phyloP scores from a whole-genome alignment of 495 filamentous ascomycete species.

The Aspergillus sclerotiicarbonarius region DNA sequence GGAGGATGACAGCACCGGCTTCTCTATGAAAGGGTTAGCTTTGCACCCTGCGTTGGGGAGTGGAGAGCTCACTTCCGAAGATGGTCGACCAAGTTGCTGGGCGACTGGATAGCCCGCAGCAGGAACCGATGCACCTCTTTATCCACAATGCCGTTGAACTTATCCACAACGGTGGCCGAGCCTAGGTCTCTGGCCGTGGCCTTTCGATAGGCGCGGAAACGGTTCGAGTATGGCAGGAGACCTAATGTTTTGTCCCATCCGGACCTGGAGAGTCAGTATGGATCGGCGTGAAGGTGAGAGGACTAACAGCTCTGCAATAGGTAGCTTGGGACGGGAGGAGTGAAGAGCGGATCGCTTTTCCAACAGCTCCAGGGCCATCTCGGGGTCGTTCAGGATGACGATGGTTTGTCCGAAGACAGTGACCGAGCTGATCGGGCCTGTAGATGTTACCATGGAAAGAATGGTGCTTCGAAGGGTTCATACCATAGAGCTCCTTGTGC shows the following conservation, averaged over 20 bases:
- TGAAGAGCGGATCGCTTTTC: slow-evolving; percentile 45
- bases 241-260: slow-evolving; percentile 38
- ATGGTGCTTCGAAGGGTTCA: background rate
- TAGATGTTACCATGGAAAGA: background rate
- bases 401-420: slow-evolving; percentile 47
- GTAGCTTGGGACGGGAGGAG: slow-evolving; percentile 39
- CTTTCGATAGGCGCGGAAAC: slow-evolving; percentile 44
- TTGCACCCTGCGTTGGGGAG: no score
- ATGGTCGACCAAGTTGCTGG: no score
- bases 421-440: slow-evolving; percentile 53
- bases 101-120: no score
- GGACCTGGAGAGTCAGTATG: slow-evolving; percentile 17
- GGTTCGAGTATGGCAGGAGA: slow-evolving; percentile 35
- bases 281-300: background rate
- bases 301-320: slow-evolving; percentile 41
- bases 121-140: background rate
- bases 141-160: slow-evolving; percentile 1
- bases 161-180: slow-evolving; percentile 8
- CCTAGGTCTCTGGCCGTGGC: slow-evolving; percentile 31
- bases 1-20: slow-evolving; percentile 42
- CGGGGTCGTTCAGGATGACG: slow-evolving; percentile 46
- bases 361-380: slow-evolving; percentile 42
- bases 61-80: slow-evolving; percentile 11
- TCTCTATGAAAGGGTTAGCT: slow-evolving; percentile 15
- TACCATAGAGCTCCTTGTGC: slow-evolving; percentile 46